Evolutionary conservation across 2,329 filamentous ascomycete genomes (phyloP).

Genomic region (Cladophialophora chaetospira): DNA sequence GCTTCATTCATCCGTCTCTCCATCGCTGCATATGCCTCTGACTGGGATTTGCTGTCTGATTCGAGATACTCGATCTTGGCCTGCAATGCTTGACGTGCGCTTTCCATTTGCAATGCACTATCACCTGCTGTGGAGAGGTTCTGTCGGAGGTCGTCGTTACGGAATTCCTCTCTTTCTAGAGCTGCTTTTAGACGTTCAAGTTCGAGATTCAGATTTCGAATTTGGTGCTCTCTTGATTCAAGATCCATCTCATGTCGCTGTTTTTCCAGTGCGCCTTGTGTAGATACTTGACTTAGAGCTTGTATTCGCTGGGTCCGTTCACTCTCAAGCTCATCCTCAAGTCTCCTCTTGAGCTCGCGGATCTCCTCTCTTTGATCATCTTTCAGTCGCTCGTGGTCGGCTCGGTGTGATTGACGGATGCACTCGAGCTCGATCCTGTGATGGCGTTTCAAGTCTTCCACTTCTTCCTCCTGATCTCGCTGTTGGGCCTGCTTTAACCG

Average conservation of each 20-base stretch:
- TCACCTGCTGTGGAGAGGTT: constrained; percentile 62
- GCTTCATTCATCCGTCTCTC: constrained; percentile 80
- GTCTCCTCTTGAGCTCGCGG: constrained; percentile 62
- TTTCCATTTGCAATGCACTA: constrained; percentile 69
- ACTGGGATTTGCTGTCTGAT: constrained; percentile 85
- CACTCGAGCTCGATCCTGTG: constrained; percentile 49
- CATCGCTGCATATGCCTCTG: constrained; percentile 79
- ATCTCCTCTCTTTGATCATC: constrained; percentile 69
- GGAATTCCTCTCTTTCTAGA: constrained; percentile 63
- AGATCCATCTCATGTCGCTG: constrained; percentile 48
- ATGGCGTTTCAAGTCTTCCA: constrained; percentile 57
- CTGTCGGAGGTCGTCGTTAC: constrained; percentile 60
- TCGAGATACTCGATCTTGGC: constrained; percentile 88
- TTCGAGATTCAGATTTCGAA: constrained; percentile 47
- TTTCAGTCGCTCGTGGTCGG: constrained; percentile 60
- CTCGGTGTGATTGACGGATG: constrained; percentile 46
- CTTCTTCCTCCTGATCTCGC: constrained; percentile 54
- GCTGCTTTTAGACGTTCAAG: constrained; percentile 48
- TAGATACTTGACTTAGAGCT: constrained; percentile 68
- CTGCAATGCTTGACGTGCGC: constrained; percentile 71
- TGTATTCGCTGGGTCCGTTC: constrained; percentile 60
- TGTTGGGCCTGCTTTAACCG: constrained; percentile 55
- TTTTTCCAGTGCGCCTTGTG: constrained; percentile 51
- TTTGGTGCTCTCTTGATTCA: constrained; percentile 58
- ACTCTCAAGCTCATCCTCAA: constrained; percentile 68